Evolutionary conservation across 2,329 filamentous ascomycete genomes (phyloP), one percentile per base, ranked within the genome.

Genomic region (Tolypocladium amazonense): DNA sequence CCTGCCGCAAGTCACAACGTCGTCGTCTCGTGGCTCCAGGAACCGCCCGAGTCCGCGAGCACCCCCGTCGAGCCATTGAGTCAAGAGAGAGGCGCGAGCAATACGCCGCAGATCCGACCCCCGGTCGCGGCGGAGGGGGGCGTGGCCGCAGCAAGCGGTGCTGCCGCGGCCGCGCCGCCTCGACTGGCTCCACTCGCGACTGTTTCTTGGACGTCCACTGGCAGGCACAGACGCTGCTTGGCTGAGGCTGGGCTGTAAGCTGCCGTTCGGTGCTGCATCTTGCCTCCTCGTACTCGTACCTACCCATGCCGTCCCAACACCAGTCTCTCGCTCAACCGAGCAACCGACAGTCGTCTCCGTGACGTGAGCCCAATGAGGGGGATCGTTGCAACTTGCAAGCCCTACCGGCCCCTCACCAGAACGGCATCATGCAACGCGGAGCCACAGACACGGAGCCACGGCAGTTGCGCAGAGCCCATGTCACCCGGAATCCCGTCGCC

Each of bases 91-190:
- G 15, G 6, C 25, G n/a, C 47, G 47, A 52, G 25, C 45, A 30
- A 20, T 18, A 30, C 45, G 45, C 45, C 47, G 47, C 47, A 33
- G 56, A 57, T 45, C 38, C 37, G 41, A 45, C 41, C 50, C 56
- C 37, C 35, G 39, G 41, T 38, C 25, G 54, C 37, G 30, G 47
- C 56, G 41, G 38, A 45, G 38, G 33, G 27, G 57, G 64, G 65
- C 57, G 65, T 66, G 63, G 53, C 63, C 64, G 65, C 65, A 65
- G 64, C 56, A 64, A 64, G 61, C 60, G 58, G 63, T 61, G 63
- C 63, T 65, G 65, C 65, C 64, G 63, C 65, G 62, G 56, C 55
- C 52, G 43, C 58, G 50, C 54, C 54, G 47, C 55, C 25, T 39
- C 38, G n/a, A 12, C 35, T n/a, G 37, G 38, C 56, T 50, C 56